Percentiles rank a stretch among this genome's conserved stretches.
phyloP scores from a whole-genome alignment of 768 basidiomycete genomes.

The Porphyrellus cyaneotinctus region DNA sequence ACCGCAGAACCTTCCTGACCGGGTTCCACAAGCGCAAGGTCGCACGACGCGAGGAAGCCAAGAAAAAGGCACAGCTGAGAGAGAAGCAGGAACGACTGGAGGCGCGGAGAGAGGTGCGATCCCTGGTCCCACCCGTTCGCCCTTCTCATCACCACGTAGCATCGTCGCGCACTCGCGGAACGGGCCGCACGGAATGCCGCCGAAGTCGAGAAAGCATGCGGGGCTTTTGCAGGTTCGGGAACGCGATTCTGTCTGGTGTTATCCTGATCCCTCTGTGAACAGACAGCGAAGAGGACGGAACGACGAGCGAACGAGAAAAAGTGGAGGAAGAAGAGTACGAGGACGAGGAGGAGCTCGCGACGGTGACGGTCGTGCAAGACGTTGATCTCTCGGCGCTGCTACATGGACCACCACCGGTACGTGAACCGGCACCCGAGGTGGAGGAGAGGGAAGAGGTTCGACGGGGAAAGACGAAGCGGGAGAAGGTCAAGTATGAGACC shows the following conservation, averaged over 20 bases:
- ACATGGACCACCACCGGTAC: constrained; percentile 37
- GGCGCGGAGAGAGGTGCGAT: constrained; percentile 69
- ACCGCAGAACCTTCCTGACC: constrained; percentile 77
- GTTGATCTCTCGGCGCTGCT: constrained; percentile 70
- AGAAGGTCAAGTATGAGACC: constrained; percentile 59
- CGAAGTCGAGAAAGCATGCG: constrained; percentile 72
- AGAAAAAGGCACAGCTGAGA: constrained; percentile 66
- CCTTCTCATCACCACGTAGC: constrained; percentile 42
- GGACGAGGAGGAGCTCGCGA: constrained; percentile 80
- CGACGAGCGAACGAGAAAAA: constrained; percentile 32
- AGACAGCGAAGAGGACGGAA: constrained; percentile 44
- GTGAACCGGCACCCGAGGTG: neutral
- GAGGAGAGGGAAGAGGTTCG: neutral
- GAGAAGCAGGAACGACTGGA: constrained; percentile 75
- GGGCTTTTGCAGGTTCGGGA: constrained; percentile 42
- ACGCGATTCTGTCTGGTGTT: neutral
- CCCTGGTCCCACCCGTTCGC: constrained; percentile 1
- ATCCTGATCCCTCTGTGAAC: constrained; percentile 13
- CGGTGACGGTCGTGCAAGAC: constrained; percentile 89
- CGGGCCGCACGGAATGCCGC: constrained; percentile 74
- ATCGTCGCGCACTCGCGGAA: constrained; percentile 73
- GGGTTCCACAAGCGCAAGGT: constrained; percentile 93
- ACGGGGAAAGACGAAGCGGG: constrained; percentile 20
- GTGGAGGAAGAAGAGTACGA: constrained; percentile 66
- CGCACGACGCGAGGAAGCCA: constrained; percentile 73